Conservation (phyloP, 2,329 filamentous ascomycete species). For the Exophiala sideris region DNA sequence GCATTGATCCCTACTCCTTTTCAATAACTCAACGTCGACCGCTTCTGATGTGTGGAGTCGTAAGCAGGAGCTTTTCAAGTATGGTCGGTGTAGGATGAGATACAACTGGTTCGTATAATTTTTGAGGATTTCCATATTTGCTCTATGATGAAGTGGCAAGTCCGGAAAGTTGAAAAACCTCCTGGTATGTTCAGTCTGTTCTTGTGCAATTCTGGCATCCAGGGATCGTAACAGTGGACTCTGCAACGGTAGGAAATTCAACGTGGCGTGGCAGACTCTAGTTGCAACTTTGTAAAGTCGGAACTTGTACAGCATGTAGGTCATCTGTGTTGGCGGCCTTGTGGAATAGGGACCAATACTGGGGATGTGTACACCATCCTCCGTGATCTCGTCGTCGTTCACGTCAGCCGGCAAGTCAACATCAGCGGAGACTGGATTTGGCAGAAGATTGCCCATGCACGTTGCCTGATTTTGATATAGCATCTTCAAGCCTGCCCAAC, state of each 20-base stretch:
- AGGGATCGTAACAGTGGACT: slow-evolving; percentile 31
- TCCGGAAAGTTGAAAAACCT: slow-evolving; percentile 22
- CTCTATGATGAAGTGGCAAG: slow-evolving; percentile 35
- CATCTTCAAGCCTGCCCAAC: slow-evolving; percentile 41
- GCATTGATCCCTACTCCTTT: slow-evolving; percentile 33
- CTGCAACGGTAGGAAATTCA: slow-evolving; percentile 25
- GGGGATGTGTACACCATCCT: slow-evolving; percentile 9
- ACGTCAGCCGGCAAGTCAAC: slow-evolving; percentile 36
- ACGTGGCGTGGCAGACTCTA: slow-evolving; percentile 34
- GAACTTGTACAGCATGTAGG: slow-evolving; percentile 39
- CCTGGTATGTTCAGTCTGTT: slow-evolving; percentile 32
- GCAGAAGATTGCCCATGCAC: slow-evolving; percentile 36
- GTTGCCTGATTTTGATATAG: slow-evolving; percentile 40
- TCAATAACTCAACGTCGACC: slow-evolving; percentile 25
- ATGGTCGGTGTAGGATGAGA: slow-evolving; percentile 38
- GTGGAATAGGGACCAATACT: neutral
- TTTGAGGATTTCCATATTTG: slow-evolving; percentile 41
- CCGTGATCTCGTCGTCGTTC: slow-evolving; percentile 36
- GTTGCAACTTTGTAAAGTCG: slow-evolving; percentile 37
- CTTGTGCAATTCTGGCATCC: slow-evolving; percentile 32
- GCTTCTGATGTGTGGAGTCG: slow-evolving; percentile 29
- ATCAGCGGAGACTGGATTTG: slow-evolving; percentile 29
- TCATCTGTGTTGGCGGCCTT: slow-evolving; percentile 39
- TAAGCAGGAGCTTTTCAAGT: slow-evolving; percentile 15
- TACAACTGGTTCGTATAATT: slow-evolving; percentile 39